These are phyloP conservation scores for Rosa lucieae DNA, from an alignment of 306 rosid genomes.

Conservation along the genomic window DNA sequence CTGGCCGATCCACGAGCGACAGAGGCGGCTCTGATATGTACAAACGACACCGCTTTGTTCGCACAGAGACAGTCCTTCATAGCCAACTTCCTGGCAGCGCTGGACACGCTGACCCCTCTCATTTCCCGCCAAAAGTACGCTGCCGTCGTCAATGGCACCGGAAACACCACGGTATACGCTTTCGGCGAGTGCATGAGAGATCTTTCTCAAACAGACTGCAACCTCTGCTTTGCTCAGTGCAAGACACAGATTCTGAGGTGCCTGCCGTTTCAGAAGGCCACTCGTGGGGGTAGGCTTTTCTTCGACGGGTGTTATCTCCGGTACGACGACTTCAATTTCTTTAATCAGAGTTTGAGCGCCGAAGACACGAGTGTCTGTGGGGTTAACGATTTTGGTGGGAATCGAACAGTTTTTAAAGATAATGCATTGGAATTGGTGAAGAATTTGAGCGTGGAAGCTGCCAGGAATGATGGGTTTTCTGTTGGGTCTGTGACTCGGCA, in stretches of 20 bases:
- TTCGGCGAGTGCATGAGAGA: constrained; percentile 70
- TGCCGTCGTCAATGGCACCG: constrained; percentile 40
- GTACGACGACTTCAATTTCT: constrained; percentile 54
- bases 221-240: constrained; percentile 62
- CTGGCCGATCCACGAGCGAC: constrained; percentile 55
- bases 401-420: constrained; percentile 26
- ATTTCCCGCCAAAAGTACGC: constrained; percentile 33
- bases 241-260: constrained; percentile 56
- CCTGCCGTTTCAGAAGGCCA: constrained; percentile 58
- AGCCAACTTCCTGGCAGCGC: constrained; percentile 46
- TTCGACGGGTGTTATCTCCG: constrained; percentile 67
- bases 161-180: constrained; percentile 46
- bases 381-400: constrained; percentile 20
- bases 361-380: constrained; percentile 47
- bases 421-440: constrained; percentile 46
- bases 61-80: constrained; percentile 35
- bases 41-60: constrained; percentile 41
- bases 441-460: constrained; percentile 53
- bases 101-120: constrained; percentile 44
- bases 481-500: constrained; percentile 34
- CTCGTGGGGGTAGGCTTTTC: constrained; percentile 52
- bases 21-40: constrained; percentile 48
- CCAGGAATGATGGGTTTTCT: constrained; percentile 42
- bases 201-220: constrained; percentile 52
- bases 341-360: constrained; percentile 35